phyloP scores from a whole-genome alignment of 2,329 filamentous ascomycete species.

The Fusarium staphyleae region DNA sequence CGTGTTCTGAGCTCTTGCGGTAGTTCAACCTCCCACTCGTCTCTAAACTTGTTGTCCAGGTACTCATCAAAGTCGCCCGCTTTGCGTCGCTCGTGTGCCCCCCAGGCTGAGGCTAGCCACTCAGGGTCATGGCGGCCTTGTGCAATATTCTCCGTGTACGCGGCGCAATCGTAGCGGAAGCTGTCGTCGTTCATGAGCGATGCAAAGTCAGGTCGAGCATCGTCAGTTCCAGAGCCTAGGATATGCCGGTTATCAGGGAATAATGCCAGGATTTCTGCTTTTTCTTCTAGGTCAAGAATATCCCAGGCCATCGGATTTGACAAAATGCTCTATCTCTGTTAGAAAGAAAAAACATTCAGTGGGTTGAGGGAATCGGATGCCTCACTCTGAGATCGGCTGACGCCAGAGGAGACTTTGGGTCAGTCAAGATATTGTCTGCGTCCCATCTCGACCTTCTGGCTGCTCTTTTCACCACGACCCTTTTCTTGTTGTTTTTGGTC shows the following conservation, averaged over 20 bases:
- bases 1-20: conserved; percentile 44
- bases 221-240: conserved; percentile 44
- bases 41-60: conserved; percentile 53
- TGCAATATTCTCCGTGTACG: conserved; percentile 55
- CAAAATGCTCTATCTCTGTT: conserved; percentile 45
- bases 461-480: conserved; percentile 32
- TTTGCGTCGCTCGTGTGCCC: conserved; percentile 57
- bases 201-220: conserved; percentile 51
- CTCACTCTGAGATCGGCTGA: conserved; percentile 48
- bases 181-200: conserved; percentile 56
- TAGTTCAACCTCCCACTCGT: conserved; percentile 56
- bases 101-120: conserved; percentile 61
- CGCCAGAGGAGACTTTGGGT: conserved; percentile 50
- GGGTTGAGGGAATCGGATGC: background rate
- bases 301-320: conserved; percentile 51
- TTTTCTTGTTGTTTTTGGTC: conserved; percentile 37
- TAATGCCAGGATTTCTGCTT: conserved; percentile 47
- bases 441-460: conserved; percentile 48
- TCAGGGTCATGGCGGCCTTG: conserved; percentile 59
- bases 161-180: conserved; percentile 56
- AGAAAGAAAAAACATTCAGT: background rate
- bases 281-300: conserved; percentile 45
- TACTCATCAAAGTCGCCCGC: conserved; percentile 59
- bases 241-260: conserved; percentile 51
- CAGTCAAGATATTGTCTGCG: conserved; percentile 46